phyloP scores from a whole-genome alignment of 257 asterid genomes.

The Lycium ferocissimum region DNA sequence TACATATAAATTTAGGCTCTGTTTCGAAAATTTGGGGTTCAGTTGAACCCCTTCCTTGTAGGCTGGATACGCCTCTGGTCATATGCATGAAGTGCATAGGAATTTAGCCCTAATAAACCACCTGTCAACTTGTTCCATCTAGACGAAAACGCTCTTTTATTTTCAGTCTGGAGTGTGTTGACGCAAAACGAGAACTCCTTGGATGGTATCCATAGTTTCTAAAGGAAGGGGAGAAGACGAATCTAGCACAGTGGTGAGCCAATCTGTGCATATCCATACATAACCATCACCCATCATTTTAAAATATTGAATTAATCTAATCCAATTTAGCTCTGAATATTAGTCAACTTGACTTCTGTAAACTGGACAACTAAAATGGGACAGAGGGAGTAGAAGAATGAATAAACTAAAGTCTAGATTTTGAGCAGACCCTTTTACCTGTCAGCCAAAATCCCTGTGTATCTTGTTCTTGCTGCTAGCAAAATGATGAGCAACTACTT shows the following conservation, averaged over 20 bases:
- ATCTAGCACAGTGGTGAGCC: conserved; percentile 58
- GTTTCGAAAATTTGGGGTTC: too few relatives aligned
- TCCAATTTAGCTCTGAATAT: too few relatives aligned
- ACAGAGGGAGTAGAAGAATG: too few relatives aligned
- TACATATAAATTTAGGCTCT: too few relatives aligned
- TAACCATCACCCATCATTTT: conserved; percentile 59
- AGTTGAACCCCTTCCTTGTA: too few relatives aligned
- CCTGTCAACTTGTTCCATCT: conserved; percentile 64
- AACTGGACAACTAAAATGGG: too few relatives aligned
- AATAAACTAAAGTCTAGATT: too few relatives aligned
- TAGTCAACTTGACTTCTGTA: too few relatives aligned
- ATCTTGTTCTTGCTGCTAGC: neutral
- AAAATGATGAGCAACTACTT: neutral
- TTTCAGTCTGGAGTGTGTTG: conserved; percentile 51
- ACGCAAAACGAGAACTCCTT: conserved; percentile 54
- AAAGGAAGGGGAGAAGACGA: conserved; percentile 45
- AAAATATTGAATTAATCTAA: too few relatives aligned
- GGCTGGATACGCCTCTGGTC: too few relatives aligned
- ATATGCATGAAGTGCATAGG: conserved; percentile 78
- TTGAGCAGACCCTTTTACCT: conserved; percentile 11
- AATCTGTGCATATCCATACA: conserved; percentile 61
- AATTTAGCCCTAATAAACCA: conserved; percentile 66
- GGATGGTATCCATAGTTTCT: conserved; percentile 46
- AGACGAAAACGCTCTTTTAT: conserved; percentile 55
- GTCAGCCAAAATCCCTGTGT: neutral